Conservation (phyloP, 2,329 filamentous ascomycete genomes). For the Talaromyces sp. region DNA sequence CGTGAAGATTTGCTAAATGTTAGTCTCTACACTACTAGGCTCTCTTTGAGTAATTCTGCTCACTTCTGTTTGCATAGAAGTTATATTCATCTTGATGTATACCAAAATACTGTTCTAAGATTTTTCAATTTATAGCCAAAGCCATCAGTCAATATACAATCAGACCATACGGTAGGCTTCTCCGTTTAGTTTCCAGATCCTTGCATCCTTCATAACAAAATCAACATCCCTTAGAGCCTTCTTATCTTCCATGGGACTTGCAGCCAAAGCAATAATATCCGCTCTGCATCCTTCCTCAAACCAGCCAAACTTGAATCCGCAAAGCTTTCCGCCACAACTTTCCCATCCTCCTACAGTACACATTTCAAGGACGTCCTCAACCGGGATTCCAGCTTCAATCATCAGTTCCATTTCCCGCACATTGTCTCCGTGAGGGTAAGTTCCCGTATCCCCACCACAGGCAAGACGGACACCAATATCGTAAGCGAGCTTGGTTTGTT, state of each 20-base stretch:
- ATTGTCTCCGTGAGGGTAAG: not conserved
- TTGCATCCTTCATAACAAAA: not conserved
- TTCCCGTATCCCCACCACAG: not conserved
- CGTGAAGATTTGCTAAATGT: too few species aligned
- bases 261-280: slow-evolving; percentile 53
- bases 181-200: not conserved
- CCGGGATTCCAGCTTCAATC: slow-evolving; percentile 51
- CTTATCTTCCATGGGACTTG: slow-evolving; percentile 37
- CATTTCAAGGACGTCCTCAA: slow-evolving; percentile 52
- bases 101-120: too few species aligned
- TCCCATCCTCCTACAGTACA: slow-evolving; percentile 57
- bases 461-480: not conserved
- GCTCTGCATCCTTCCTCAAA: slow-evolving; percentile 51
- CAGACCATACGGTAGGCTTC: not conserved
- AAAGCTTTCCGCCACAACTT: slow-evolving; percentile 54
- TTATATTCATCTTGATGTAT: too few species aligned
- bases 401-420: slow-evolving; percentile 53
- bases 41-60: too few species aligned
- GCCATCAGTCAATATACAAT: too few species aligned
- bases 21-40: too few species aligned
- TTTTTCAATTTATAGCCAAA: too few species aligned
- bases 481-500: not conserved
- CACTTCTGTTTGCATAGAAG: too few species aligned
- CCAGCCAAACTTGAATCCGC: slow-evolving; percentile 54
- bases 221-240: not conserved